Evolutionary conservation across 345 rosid species (phyloP).

Genomic region (Raphanus sativus): DNA sequence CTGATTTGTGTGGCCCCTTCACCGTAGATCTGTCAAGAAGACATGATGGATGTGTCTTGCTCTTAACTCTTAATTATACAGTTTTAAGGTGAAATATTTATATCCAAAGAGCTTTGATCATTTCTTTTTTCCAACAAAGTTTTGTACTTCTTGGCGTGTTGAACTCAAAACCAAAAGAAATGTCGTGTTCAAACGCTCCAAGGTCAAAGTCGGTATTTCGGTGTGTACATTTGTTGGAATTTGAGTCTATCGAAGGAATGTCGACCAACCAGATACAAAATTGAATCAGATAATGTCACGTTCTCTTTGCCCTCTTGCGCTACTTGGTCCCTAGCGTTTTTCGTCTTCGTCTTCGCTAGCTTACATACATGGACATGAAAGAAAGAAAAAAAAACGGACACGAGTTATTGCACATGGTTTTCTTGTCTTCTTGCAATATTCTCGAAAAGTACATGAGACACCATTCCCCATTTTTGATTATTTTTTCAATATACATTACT

Average conservation of each 20-base stretch:
- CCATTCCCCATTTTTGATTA: not conserved
- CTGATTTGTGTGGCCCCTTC: constrained; percentile 12
- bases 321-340: constrained; percentile 6
- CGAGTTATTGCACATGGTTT: constrained; percentile 23
- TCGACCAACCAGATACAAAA: constrained; percentile 11
- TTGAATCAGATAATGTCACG: constrained; percentile 19
- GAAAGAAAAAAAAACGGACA: not conserved
- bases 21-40: not conserved
- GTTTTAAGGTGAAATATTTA: not conserved
- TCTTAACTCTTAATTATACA: not conserved
- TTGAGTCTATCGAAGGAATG: not conserved
- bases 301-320: constrained; percentile 13
- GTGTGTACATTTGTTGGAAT: not conserved
- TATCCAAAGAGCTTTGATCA: no score
- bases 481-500: not conserved
- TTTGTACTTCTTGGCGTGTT: not conserved
- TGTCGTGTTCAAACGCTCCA: constrained; percentile 16
- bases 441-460: not conserved
- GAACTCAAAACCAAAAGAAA: constrained; percentile 14
- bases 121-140: no score
- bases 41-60: not conserved
- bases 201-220: not conserved
- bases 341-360: not conserved
- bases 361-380: not conserved
- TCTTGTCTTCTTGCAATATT: not conserved